phyloP scores from a whole-genome alignment of 2,329 filamentous ascomycete species.

The Aphanocladium album region DNA sequence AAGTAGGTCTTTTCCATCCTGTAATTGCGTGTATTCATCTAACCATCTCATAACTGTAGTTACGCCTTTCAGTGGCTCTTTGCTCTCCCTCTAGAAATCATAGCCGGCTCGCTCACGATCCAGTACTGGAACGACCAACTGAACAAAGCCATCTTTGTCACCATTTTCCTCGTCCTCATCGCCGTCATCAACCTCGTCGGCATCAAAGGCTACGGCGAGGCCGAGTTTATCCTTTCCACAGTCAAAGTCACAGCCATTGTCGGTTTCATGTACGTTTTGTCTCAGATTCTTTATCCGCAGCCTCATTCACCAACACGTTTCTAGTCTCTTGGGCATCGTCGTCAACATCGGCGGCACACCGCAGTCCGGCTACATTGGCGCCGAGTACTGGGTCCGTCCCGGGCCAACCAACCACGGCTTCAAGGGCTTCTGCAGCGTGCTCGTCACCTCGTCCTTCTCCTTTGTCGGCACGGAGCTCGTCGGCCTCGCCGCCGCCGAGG shows the following conservation, averaged over 20 bases:
- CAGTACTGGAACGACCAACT: constrained; percentile 64
- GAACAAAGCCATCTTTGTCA: constrained; percentile 67
- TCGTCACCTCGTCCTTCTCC: constrained; percentile 50
- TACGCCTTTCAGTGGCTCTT: constrained; percentile 78
- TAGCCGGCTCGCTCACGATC: constrained; percentile 73
- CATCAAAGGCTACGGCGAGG: constrained; percentile 23
- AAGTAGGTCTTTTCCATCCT: constrained; percentile 51
- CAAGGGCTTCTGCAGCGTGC: constrained; percentile 46
- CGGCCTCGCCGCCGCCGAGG: constrained; percentile 48
- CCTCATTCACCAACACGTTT: not conserved
- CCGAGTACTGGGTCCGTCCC: constrained; percentile 35
- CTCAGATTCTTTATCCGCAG: constrained; percentile 5
- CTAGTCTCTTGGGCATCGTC: constrained; percentile 17
- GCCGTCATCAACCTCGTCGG: constrained; percentile 22
- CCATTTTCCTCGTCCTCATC: constrained; percentile 62
- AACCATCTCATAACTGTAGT: constrained; percentile 30
- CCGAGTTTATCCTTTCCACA: constrained; percentile 21
- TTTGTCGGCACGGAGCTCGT: constrained; percentile 51
- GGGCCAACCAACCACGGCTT: constrained; percentile 43
- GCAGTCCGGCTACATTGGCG: constrained; percentile 19
- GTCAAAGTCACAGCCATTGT: constrained; percentile 22
- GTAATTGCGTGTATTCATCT: too few species aligned
- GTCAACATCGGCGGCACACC: constrained; percentile 38
- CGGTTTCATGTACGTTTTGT: constrained; percentile 21
- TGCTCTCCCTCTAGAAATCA: constrained; percentile 71